These are phyloP conservation scores for Pythium phragmiticola DNA, from an alignment of 352 stramenopile species.

Conservation along the genomic window DNA sequence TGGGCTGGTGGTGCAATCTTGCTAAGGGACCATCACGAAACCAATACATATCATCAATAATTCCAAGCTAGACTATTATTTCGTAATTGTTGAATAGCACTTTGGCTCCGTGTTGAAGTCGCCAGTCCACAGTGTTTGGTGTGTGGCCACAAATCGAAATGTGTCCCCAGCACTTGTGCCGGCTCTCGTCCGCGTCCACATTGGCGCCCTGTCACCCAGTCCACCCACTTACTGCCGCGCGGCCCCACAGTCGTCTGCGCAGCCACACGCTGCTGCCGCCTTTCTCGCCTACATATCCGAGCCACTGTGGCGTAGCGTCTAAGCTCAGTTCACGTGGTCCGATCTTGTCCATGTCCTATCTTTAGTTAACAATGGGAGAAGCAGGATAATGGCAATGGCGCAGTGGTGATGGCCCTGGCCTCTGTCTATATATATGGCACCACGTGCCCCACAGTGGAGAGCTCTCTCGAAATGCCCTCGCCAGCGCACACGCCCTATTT, in stretches of 20 bases:
- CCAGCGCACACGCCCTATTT: constrained; percentile 3
- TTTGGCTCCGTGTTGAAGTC: constrained; percentile 14
- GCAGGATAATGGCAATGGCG: not conserved
- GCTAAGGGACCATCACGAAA: constrained; percentile 8
- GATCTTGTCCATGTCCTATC: not conserved
- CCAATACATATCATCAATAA: not conserved
- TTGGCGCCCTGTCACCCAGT: not conserved
- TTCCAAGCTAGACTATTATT: too few relatives aligned
- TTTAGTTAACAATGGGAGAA: not conserved
- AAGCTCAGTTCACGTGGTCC: not conserved
- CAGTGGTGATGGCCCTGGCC: not conserved
- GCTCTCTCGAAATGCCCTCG: not conserved
- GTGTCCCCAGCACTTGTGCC: not conserved
- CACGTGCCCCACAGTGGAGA: not conserved
- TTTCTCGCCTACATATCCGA: not conserved
- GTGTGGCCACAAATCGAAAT: not conserved
- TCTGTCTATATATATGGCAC: constrained; percentile 1
- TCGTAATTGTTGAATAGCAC: constrained; percentile 8
- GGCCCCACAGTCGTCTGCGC: not conserved
- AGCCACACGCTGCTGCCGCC: not conserved
- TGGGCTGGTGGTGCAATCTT: not conserved
- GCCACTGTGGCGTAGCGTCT: not conserved
- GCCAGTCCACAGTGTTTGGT: not conserved
- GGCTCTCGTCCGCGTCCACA: constrained; percentile 3
- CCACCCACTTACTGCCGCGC: not conserved